phyloP scores from a whole-genome alignment of 2,329 filamentous ascomycete species.

The Endoconidiophora laricicola region DNA sequence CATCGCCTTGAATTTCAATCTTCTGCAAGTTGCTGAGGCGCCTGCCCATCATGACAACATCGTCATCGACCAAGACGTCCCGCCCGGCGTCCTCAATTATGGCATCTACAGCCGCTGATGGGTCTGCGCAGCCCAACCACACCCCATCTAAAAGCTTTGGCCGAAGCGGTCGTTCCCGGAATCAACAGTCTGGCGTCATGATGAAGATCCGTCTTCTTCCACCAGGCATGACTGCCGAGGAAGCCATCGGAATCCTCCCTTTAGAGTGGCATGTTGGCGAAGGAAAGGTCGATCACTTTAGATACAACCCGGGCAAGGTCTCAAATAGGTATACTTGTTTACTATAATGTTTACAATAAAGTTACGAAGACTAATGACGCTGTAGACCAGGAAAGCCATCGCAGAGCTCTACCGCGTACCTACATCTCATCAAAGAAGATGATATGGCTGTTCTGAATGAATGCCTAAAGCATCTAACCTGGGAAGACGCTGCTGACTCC shows the following conservation, averaged over 20 bases:
- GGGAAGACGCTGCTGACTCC: slow-evolving; percentile 70
- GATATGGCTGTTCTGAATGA: slow-evolving; percentile 53
- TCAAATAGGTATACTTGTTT: slow-evolving; percentile 32
- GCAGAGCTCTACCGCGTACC: slow-evolving; percentile 60
- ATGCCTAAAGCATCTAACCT: slow-evolving; percentile 48
- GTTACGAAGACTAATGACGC: background rate
- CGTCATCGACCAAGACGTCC: background rate
- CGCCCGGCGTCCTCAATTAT: background rate
- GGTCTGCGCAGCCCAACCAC: background rate
- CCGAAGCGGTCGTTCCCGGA: slow-evolving; percentile 1
- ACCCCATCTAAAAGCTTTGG: background rate
- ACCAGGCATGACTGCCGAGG: slow-evolving; percentile 63
- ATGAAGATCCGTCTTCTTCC: slow-evolving; percentile 71
- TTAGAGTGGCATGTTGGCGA: slow-evolving; percentile 66
- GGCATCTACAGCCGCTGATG: background rate
- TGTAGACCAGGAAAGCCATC: slow-evolving; percentile 69
- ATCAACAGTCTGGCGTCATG: slow-evolving; percentile 49
- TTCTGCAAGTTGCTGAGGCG: background rate
- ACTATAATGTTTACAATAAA: background rate
- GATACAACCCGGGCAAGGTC: slow-evolving; percentile 50
- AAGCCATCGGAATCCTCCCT: slow-evolving; percentile 58
- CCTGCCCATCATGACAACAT: slow-evolving; percentile 1
- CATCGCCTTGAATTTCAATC: background rate
- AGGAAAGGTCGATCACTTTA: slow-evolving; percentile 73
- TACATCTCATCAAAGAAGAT: slow-evolving; percentile 60